phyloP scores from a whole-genome alignment of 371 early-diverging fungal species.

The Quaeritorhiza haematococci region DNA sequence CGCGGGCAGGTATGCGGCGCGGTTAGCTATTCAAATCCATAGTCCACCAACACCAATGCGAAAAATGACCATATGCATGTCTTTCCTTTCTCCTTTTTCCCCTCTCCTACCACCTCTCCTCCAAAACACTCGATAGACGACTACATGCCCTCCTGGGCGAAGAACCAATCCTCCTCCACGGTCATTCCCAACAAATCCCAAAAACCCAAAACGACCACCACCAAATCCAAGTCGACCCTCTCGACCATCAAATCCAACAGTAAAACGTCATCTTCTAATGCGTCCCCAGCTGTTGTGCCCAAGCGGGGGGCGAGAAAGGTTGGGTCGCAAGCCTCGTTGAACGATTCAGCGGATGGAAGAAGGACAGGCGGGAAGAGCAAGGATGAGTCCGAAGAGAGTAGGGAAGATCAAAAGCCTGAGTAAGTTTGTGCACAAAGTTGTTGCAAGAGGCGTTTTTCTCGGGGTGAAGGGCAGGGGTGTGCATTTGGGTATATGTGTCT shows the following conservation, averaged over 20 bases:
- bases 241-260: background rate
- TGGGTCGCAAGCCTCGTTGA: slow-evolving; percentile 14
- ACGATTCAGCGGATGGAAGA: slow-evolving; percentile 14
- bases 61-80: too few species aligned
- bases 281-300: background rate
- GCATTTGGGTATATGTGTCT: too few species aligned
- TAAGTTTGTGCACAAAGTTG: too few species aligned
- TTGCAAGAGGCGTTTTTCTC: too few species aligned
- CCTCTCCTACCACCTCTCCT: background rate
- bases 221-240: background rate
- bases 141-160: slow-evolving; percentile 35
- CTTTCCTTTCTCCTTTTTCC: background rate
- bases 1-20: too few species aligned
- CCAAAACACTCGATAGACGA: slow-evolving; percentile 15
- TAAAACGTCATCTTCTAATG: background rate
- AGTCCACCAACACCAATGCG: too few species aligned
- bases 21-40: too few species aligned
- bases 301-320: slow-evolving; percentile 6
- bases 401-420: too few species aligned
- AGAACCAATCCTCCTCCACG: slow-evolving; percentile 13
- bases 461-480: too few species aligned
- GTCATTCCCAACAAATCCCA: slow-evolving; percentile 3
- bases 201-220: slow-evolving; percentile 1
- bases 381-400: background rate
- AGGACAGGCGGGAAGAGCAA: background rate